A percentile compares a stretch with the other conserved stretches of the same genome.
Evolutionary conservation across 2,329 filamentous ascomycete species (phyloP).

Genomic region (Pseudogymnoascus sp.): DNA sequence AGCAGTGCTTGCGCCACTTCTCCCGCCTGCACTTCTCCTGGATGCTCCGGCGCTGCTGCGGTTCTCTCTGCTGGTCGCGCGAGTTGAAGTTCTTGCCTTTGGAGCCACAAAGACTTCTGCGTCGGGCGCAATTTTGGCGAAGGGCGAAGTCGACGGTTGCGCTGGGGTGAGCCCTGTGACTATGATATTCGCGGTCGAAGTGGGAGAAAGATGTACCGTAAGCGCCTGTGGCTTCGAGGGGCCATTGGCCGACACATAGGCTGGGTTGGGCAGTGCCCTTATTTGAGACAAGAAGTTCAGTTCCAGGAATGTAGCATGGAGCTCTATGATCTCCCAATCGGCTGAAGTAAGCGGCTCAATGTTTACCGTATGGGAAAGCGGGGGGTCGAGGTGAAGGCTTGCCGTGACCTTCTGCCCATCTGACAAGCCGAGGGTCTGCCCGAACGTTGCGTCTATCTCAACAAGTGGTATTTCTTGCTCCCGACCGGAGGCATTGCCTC

Average conservation of each 20-base stretch:
- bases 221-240: constrained; percentile 63
- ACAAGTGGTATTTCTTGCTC: constrained; percentile 73
- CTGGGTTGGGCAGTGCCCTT: constrained; percentile 82
- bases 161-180: constrained; percentile 76
- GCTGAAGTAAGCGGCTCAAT: constrained; percentile 93
- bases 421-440: constrained; percentile 63
- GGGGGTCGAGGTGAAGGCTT: constrained; percentile 78
- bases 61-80: constrained; percentile 58
- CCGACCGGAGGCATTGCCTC: constrained; percentile 47
- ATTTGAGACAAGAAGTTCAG: constrained; percentile 90
- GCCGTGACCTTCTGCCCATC: constrained; percentile 73
- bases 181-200: constrained; percentile 86
- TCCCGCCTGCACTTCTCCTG: constrained; percentile 64
- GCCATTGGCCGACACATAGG: constrained; percentile 46
- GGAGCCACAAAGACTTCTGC: constrained; percentile 96
- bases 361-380: constrained; percentile 85
- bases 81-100: constrained; percentile 65
- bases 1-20: constrained; percentile 66
- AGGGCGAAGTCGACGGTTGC: constrained; percentile 59
- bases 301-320: constrained; percentile 92
- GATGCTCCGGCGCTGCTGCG: constrained; percentile 74
- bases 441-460: constrained; percentile 83
- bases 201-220: constrained; percentile 88
- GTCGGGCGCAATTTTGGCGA: constrained; percentile 87
- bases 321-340: constrained; percentile 98